These are phyloP conservation scores for Ustilago lituana DNA, from an alignment of 1,284 basidiomycete genomes.

Conservation along the genomic window DNA sequence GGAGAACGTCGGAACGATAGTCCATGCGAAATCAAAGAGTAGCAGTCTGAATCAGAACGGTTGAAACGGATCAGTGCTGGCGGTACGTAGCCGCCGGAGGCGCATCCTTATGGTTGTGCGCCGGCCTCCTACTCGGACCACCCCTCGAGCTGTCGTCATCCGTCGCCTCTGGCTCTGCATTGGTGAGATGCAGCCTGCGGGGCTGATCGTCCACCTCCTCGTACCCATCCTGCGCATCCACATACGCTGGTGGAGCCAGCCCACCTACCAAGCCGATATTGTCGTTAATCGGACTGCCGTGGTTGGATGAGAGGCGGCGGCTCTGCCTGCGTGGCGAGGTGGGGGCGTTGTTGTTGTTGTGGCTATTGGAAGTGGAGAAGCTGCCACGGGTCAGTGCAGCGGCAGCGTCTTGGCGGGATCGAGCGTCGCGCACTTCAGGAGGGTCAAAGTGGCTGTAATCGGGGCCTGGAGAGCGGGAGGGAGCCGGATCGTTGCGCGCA, in stretches of 20 bases:
- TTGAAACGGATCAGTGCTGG: slow-evolving; percentile 1
- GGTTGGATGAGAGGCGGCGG: slow-evolving; percentile 16
- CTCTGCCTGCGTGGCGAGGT: slow-evolving; percentile 33
- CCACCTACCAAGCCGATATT: slow-evolving; percentile 15
- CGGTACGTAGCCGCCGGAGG: slow-evolving; percentile 42
- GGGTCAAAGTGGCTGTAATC: slow-evolving; percentile 61
- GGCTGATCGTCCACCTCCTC: slow-evolving; percentile 34
- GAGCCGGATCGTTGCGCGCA: slow-evolving; percentile 2
- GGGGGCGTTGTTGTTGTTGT: slow-evolving; percentile 8
- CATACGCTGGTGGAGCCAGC: slow-evolving; percentile 40
- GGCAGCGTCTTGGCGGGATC: slow-evolving; percentile 52
- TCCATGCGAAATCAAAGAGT: not conserved
- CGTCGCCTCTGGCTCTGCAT: slow-evolving; percentile 38
- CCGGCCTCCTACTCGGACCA: slow-evolving; percentile 21
- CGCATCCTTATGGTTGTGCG: slow-evolving; percentile 34
- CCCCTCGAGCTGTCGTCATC: slow-evolving; percentile 32
- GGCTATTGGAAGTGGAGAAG: slow-evolving; percentile 19
- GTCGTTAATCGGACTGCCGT: slow-evolving; percentile 27
- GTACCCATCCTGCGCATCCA: slow-evolving; percentile 34
- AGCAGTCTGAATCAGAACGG: no score
- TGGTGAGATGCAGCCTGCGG: slow-evolving; percentile 33
- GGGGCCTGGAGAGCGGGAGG: slow-evolving; percentile 33
- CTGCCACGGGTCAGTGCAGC: slow-evolving; percentile 24
- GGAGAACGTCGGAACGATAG: no score
- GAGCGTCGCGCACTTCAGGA: slow-evolving; percentile 55